Evolutionary conservation across 1,284 basidiomycete species (phyloP).

Genomic region (Filobasidium uniguttulatum): DNA sequence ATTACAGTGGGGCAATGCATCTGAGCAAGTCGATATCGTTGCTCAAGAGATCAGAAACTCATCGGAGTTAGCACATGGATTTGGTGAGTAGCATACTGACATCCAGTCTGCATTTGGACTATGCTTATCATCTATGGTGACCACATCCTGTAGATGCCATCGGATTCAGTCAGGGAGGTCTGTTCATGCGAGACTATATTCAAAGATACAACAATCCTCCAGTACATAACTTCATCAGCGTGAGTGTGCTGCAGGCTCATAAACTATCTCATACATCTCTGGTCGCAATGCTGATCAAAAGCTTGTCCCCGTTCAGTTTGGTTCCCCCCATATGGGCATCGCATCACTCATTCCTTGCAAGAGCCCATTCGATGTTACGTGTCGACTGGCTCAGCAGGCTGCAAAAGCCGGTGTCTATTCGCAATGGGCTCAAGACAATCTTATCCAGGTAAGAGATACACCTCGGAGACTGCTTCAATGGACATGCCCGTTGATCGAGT

Average conservation of each 20-base stretch:
- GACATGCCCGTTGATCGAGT: not conserved
- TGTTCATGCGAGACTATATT: slow-evolving; percentile 80
- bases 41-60: slow-evolving; percentile 50
- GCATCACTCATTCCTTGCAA: slow-evolving; percentile 35
- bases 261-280: slow-evolving; percentile 12
- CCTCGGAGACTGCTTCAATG: not conserved
- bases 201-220: slow-evolving; percentile 69
- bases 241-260: too few relatives aligned
- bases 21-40: slow-evolving; percentile 19
- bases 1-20: slow-evolving; percentile 28
- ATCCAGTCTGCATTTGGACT: not conserved
- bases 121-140: slow-evolving; percentile 47
- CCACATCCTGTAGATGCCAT: slow-evolving; percentile 59
- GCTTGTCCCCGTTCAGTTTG: slow-evolving; percentile 34
- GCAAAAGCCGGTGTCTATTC: slow-evolving; percentile 65
- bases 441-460: slow-evolving; percentile 53
- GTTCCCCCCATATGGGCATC: slow-evolving; percentile 35
- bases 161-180: slow-evolving; percentile 86
- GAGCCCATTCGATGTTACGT: slow-evolving; percentile 41
- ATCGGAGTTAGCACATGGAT: slow-evolving; percentile 53
- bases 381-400: slow-evolving; percentile 58
- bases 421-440: slow-evolving; percentile 63
- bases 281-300: slow-evolving; percentile 20
- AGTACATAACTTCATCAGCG: slow-evolving; percentile 71
- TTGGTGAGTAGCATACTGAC: slow-evolving; percentile 20